phyloP scores from a whole-genome alignment of 306 rosid genomes.

The Datisca glomerata region DNA sequence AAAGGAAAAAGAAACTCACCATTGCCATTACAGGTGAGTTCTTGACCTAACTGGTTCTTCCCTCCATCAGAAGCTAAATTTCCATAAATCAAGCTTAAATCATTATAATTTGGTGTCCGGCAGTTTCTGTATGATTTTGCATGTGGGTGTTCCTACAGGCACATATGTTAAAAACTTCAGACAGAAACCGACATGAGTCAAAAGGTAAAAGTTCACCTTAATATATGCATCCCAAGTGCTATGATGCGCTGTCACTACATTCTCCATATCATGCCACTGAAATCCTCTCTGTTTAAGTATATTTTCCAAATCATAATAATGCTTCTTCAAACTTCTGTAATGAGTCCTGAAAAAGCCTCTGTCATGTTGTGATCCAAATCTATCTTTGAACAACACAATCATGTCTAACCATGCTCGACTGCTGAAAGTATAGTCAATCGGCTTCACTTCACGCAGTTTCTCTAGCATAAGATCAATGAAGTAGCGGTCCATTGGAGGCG shows the following conservation, averaged over 20 bases:
- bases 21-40: constrained; percentile 14
- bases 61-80: constrained; percentile 52
- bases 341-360: constrained; percentile 29
- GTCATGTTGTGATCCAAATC: constrained; percentile 31
- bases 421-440: constrained; percentile 24
- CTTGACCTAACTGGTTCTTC: constrained; percentile 49
- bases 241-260: constrained; percentile 8
- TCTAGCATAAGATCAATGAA: constrained; percentile 45
- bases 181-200: too few species aligned
- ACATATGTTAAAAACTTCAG: too few species aligned
- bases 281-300: constrained; percentile 14
- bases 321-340: constrained; percentile 28
- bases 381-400: constrained; percentile 35
- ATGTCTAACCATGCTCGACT: constrained; percentile 38
- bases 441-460: constrained; percentile 31
- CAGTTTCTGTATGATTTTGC: constrained; percentile 31
- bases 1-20: constrained; percentile 17
- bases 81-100: constrained; percentile 41
- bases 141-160: constrained; percentile 39
- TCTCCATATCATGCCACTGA: constrained; percentile 11
- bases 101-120: constrained; percentile 23
- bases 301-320: constrained; percentile 20
- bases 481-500: constrained; percentile 34
- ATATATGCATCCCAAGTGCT: constrained; percentile 14
- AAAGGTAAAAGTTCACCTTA: too few species aligned